Percentiles rank a stretch among this genome's conserved stretches.
Evolutionary conservation across 2,329 filamentous ascomycete species (phyloP).

Genomic region (Rutstroemia sp.): DNA sequence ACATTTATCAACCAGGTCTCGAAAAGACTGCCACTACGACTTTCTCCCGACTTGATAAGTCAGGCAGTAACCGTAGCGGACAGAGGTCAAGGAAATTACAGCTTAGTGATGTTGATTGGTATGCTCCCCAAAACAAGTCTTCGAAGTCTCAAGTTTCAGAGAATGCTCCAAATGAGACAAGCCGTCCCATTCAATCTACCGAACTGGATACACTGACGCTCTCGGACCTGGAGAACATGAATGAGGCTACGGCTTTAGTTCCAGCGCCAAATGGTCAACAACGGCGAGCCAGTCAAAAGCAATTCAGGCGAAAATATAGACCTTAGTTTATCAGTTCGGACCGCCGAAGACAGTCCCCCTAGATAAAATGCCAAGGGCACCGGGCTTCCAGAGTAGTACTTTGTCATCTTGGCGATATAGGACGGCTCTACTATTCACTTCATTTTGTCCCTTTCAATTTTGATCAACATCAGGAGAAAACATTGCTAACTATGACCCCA

Average conservation of each 20-base stretch:
- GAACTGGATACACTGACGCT: neutral
- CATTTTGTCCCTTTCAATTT: constrained; percentile 5
- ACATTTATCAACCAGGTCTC: constrained; percentile 45
- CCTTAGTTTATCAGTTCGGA: too few species aligned
- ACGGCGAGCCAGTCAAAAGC: too few species aligned
- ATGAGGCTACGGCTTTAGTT: too few species aligned
- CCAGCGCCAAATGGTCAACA: too few species aligned
- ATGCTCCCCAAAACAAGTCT: constrained; percentile 35
- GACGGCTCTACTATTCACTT: neutral
- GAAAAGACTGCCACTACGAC: constrained; percentile 41
- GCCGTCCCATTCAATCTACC: neutral
- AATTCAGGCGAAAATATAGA: too few species aligned
- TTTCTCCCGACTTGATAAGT: constrained; percentile 30
- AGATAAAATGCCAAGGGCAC: too few species aligned
- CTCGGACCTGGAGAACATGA: neutral
- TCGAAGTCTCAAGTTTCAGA: constrained; percentile 15
- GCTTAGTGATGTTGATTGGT: constrained; percentile 97
- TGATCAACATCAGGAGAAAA: neutral
- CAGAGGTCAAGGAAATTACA: constrained; percentile 87
- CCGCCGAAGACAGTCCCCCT: too few species aligned
- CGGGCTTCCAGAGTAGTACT: neutral
- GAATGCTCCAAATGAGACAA: neutral
- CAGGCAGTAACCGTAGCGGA: constrained; percentile 44
- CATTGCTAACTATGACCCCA: constrained; percentile 9
- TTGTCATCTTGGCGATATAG: neutral